Conservation (phyloP, 768 basidiomycete genomes). For the Russula abietina region DNA sequence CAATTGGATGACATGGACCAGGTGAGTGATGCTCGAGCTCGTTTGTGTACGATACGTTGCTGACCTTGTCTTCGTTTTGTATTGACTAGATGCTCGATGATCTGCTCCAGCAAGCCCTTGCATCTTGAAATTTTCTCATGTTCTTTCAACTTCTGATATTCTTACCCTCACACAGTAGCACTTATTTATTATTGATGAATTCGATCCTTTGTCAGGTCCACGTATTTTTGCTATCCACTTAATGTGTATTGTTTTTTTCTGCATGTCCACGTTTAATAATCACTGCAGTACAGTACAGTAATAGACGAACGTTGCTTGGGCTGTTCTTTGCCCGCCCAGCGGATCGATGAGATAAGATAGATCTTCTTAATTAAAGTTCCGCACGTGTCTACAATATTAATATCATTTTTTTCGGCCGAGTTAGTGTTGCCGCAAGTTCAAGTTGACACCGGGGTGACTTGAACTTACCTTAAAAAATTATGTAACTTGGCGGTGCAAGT, state of each 20-base stretch:
- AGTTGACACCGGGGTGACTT: no score
- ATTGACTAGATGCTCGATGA: conserved; percentile 28
- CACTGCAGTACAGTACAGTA: not conserved
- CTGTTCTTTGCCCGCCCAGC: not conserved
- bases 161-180: conserved; percentile 1
- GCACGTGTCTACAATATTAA: no score
- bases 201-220: not conserved
- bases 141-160: not conserved
- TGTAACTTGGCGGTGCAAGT: no score
- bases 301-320: not conserved
- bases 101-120: conserved; percentile 21
- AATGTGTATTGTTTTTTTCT: conserved; percentile 12
- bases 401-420: no score
- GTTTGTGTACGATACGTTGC: not conserved
- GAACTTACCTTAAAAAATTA: no score
- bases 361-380: no score
- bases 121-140: not conserved
- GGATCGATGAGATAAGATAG: not conserved
- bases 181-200: conserved; percentile 8
- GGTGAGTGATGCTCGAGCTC: conserved; percentile 36
- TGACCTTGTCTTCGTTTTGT: not conserved
- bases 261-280: conserved; percentile 1
- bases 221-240: conserved; percentile 13
- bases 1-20: conserved; percentile 77
- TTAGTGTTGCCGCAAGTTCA: no score